Base-by-base conservation (phyloP, 352 stramenopile species). In the Phytopythium helicoides region DNA sequence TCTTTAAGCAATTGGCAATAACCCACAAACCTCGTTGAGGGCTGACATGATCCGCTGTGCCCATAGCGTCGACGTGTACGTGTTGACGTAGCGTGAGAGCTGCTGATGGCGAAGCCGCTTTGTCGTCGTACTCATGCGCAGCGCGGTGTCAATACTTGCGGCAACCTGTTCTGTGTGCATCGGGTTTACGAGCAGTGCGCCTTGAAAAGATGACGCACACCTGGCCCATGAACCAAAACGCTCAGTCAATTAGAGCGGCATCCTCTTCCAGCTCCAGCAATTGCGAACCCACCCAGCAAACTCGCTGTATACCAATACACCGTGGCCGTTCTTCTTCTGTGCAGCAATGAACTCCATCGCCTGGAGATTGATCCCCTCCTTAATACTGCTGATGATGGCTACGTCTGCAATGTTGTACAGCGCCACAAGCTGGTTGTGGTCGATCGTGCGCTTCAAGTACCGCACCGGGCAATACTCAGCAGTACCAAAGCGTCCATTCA, bases 331-430 rank as follows among this genome's bases (percentile, higher is more conserved):
- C 22, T 87, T 84, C 54, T 86, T 87, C 47, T 91, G 81, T 4
- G 81, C 74, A 2, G 85, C 86, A n/a, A 97, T 90, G 48, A 95
- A 97, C 62, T 97, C 88, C 79, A 96, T 94, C 2, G 82, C 86
- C 40, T 96, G 87, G 7, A 97, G 59, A 51, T 96, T 97, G 61
- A 96, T 96, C 22, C 89, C 87, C 77, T 96, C 87, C 44, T 93
- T 87, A 46, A 96, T 88, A 48, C 83, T 94, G 40, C 81, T 97
- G 25, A 96, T 76, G 28, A 97, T 81, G 15, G 81, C 87, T 9
- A 95, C 88, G 53, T 97, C 84, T 6, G 88, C 88, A 3, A 81
- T 70, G 46, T 93, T 95, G 62, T 97, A 96, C 12, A 96, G 78
- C 19, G 86, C 87, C 14, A 96, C 86, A 18, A 97, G 81, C 62